Evolutionary conservation across 495 filamentous ascomycete genomes (phyloP).

Genomic region (Neurospora sp.): DNA sequence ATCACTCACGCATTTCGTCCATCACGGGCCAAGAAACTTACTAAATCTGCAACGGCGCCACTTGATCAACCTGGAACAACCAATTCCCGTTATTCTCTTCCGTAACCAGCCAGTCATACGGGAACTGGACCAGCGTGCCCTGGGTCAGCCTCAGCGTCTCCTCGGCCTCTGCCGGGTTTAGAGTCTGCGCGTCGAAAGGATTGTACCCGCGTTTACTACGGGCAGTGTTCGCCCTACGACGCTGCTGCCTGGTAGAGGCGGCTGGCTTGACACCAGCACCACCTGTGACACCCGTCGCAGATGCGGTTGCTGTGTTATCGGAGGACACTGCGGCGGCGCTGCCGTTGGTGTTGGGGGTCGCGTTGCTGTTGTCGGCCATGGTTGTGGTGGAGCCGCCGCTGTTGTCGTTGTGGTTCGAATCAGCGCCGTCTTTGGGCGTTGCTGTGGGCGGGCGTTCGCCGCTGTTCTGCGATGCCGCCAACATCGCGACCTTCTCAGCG

Average conservation of each 20-base stretch:
- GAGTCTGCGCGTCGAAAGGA: slow-evolving; percentile 54
- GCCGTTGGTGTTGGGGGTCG: slow-evolving; percentile 3
- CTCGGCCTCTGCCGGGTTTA: slow-evolving; percentile 64
- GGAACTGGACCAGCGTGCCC: slow-evolving; percentile 82
- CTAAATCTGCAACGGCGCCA: slow-evolving; percentile 97
- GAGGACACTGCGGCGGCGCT: neutral
- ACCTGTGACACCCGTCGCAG: neutral
- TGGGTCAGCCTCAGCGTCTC: slow-evolving; percentile 73
- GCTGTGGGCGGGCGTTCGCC: neutral
- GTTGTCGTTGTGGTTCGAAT: slow-evolving; percentile 1
- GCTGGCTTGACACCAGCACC: slow-evolving; percentile 4
- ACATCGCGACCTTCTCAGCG: neutral
- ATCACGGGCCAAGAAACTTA: slow-evolving; percentile 40
- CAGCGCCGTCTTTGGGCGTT: neutral
- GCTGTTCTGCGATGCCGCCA: neutral
- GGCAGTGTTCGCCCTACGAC: slow-evolving; percentile 68
- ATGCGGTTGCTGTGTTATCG: neutral
- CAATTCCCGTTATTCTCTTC: slow-evolving; percentile 92
- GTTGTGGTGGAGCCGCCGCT: slow-evolving; percentile 8
- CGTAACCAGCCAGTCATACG: slow-evolving; percentile 85
- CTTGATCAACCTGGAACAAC: slow-evolving; percentile 91
- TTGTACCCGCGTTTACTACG: slow-evolving; percentile 62
- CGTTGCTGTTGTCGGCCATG: neutral
- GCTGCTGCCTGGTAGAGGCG: slow-evolving; percentile 30
- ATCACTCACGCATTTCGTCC: neutral